Evolutionary conservation across 2,329 filamentous ascomycete species (phyloP), one percentile per base, ranked within the genome.

Genomic region (Hypoxylon sp.): DNA sequence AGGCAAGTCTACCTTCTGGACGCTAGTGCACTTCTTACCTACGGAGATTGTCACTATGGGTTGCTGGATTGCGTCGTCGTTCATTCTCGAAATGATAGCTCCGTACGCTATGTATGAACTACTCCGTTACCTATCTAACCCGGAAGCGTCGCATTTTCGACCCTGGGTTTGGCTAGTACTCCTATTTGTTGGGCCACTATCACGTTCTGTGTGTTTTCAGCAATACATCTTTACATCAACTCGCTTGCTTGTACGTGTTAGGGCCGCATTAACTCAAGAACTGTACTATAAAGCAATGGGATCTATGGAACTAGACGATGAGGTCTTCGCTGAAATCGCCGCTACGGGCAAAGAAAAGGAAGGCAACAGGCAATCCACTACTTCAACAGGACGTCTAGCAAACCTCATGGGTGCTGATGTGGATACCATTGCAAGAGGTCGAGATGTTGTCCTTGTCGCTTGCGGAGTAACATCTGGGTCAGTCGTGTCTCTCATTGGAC

Each of bases 381-480:
- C 83, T 1, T 83, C 84, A 2, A 80, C 84, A 6, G 84, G 84
- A 14, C 79, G 83, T 14, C 73, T 87, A 46, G 83, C 84, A 12
- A 88, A 86, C 59, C 78, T 88, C 55, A 87, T 88, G 84, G 83
- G 85, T 7, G 84, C 84, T 26, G 86, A 88, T 68, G 79, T 88
- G 8, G 85, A 88, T 57, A 83, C 84, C 26, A 80, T 88, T 30
- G 84, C 80, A 61, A 80, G 76, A 24, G 80, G 84, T 7, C 80
- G 85, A 36, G 85, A 88, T 66, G 75, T 86, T 8, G 76, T 87
- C 42, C 77, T 84, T 49, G 77, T 83, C 11, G 58, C 74, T 1
- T 76, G 82, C 30, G 83, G 84, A 12, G 77, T 83, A 2, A 80
- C 85, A 2, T 74, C 80, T 1, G 82, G 84, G 14, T 83, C 83